Percentiles rank a stretch among this genome's conserved stretches.
Conservation (phyloP, 2,329 filamentous ascomycete species). For the Trichoderma arundinaceum region DNA sequence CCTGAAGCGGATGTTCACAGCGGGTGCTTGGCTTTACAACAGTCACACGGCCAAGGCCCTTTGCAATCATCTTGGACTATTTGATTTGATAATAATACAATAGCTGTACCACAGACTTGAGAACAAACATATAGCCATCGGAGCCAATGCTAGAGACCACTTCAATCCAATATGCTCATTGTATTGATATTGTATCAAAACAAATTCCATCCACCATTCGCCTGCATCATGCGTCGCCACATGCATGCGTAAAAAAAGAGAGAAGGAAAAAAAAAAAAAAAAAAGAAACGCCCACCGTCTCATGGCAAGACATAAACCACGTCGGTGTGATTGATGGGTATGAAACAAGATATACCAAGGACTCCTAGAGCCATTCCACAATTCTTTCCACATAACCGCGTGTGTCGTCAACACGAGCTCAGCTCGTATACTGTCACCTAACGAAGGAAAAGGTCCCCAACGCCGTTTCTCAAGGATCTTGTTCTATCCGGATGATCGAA, state of each 20-base stretch:
- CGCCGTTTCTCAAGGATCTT: slow-evolving; percentile 63
- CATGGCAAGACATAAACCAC: slow-evolving; percentile 23
- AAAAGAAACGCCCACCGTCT: slow-evolving; percentile 30
- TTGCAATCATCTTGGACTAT: not conserved
- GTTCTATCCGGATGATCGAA: slow-evolving; percentile 70
- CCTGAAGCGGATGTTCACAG: not conserved
- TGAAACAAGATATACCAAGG: slow-evolving; percentile 32
- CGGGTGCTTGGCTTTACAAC: no score
- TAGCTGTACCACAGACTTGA: slow-evolving; percentile 19
- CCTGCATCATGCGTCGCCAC: slow-evolving; percentile 30
- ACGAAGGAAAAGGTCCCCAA: slow-evolving; percentile 66
- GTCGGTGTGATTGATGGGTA: slow-evolving; percentile 25
- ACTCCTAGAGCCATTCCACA: slow-evolving; percentile 23
- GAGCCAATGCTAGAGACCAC: slow-evolving; percentile 22
- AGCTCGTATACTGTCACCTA: slow-evolving; percentile 34
- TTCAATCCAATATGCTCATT: slow-evolving; percentile 29
- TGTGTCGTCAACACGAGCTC: slow-evolving; percentile 3
- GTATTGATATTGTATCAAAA: slow-evolving; percentile 31
- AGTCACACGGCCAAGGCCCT: slow-evolving; percentile 2
- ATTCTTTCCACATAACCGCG: slow-evolving; percentile 10
- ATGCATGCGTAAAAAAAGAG: slow-evolving; percentile 31
- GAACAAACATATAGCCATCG: slow-evolving; percentile 24
- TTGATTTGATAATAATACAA: slow-evolving; percentile 28
- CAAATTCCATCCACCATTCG: slow-evolving; percentile 26
- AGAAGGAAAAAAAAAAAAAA: not conserved